Conservation (phyloP, 176 grass and related monocot species). For the Leersia perrieri region DNA sequence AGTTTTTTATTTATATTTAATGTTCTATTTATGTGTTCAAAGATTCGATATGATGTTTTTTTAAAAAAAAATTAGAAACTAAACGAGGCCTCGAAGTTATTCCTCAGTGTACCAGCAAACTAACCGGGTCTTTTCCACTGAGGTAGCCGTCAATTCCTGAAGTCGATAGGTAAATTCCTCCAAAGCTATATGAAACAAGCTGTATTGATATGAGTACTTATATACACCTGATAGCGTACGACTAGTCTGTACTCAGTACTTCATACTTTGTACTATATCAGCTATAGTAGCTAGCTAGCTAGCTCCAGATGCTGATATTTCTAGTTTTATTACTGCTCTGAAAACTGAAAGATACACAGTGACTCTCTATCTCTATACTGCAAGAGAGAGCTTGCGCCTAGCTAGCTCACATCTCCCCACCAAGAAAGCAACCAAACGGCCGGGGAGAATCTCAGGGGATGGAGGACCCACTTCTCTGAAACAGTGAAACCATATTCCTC, state of each 20-base stretch:
- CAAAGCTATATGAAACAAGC: neutral
- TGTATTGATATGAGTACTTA: neutral
- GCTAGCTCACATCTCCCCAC: slow-evolving; percentile 17
- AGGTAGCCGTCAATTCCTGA: neutral
- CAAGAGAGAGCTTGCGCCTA: neutral
- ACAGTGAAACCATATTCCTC: slow-evolving; percentile 42
- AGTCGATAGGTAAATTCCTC: neutral
- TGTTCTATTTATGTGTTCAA: too few relatives aligned
- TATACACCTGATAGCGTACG: neutral
- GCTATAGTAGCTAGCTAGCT: slow-evolving; percentile 9
- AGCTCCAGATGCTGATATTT: slow-evolving; percentile 6
- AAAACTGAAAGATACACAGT: neutral
- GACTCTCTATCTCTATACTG: neutral
- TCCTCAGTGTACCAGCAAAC: neutral
- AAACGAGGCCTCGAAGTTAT: too few relatives aligned
- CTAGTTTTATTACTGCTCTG: neutral
- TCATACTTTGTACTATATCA: neutral
- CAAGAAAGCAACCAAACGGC: slow-evolving; percentile 19
- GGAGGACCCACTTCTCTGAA: neutral
- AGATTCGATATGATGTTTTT: too few relatives aligned
- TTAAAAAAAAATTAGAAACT: too few relatives aligned
- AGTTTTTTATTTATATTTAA: too few relatives aligned
- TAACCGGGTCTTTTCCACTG: neutral
- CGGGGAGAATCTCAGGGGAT: slow-evolving; percentile 38
- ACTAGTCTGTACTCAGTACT: neutral